Conservation (phyloP, 176 grass and related monocot species). For the Raddia guianensis region DNA sequence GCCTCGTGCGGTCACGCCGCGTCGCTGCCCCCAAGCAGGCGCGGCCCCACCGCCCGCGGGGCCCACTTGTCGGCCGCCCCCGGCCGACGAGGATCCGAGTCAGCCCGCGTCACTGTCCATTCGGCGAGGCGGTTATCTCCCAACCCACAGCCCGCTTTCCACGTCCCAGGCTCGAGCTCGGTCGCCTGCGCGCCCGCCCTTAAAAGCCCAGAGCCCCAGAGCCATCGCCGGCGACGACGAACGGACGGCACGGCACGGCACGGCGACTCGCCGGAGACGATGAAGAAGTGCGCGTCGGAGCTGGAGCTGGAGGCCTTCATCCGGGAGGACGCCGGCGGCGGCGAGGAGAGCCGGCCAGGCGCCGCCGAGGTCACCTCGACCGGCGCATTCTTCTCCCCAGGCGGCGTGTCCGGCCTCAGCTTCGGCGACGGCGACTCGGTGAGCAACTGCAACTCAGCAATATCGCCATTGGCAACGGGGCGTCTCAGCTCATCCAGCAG, state of each 20-base stretch:
- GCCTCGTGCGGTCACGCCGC: too few relatives aligned
- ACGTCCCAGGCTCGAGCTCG: conserved; percentile 15
- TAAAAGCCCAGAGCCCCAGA: conserved; percentile 35
- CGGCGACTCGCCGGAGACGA: not conserved
- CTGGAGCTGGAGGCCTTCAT: conserved; percentile 69
- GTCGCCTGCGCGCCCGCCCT: not conserved
- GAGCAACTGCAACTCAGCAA: not conserved
- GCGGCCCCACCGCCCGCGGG: conserved; percentile 1
- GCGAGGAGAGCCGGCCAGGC: not conserved
- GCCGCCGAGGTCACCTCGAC: not conserved
- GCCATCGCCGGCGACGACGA: not conserved
- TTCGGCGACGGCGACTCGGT: conserved; percentile 44
- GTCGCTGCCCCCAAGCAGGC: not conserved
- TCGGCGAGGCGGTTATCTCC: conserved; percentile 18
- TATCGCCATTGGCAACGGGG: not conserved
- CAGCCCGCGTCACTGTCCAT: conserved; percentile 46
- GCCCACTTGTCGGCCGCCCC: not conserved
- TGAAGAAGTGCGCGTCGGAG: conserved; percentile 85
- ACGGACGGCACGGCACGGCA: too few relatives aligned
- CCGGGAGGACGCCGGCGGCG: conserved; percentile 25
- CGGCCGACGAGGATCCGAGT: conserved; percentile 61
- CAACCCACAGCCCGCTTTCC: conserved; percentile 37
- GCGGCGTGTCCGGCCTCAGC: not conserved
- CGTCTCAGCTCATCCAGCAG: not conserved
- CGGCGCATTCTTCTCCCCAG: conserved; percentile 2